These are phyloP conservation scores for Lachancea lanzarotensis DNA, from an alignment of 805 yeast species.

Conservation along the genomic window DNA sequence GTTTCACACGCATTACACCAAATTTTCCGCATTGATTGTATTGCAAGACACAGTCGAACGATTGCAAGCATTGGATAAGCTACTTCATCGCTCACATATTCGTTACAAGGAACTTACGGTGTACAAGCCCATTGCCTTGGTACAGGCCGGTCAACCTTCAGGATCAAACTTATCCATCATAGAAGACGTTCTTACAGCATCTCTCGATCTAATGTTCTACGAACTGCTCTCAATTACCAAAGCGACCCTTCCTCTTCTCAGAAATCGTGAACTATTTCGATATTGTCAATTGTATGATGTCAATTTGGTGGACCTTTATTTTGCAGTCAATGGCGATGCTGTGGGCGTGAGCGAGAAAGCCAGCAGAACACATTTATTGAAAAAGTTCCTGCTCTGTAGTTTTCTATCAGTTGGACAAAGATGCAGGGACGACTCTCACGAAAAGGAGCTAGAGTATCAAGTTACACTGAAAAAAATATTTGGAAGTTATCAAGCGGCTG, in stretches of 20 bases:
- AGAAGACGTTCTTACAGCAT: slow-evolving; percentile 31
- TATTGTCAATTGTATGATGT: slow-evolving; percentile 42
- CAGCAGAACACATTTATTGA: slow-evolving; percentile 33
- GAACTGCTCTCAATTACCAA: slow-evolving; percentile 25
- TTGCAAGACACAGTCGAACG: slow-evolving; percentile 13
- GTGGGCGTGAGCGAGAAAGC: slow-evolving; percentile 28
- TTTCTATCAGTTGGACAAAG: slow-evolving; percentile 32
- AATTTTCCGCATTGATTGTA: slow-evolving; percentile 14
- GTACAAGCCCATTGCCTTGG: slow-evolving; percentile 15
- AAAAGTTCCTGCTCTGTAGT: slow-evolving; percentile 40
- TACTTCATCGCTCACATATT: slow-evolving; percentile 23
- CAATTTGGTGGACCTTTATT: slow-evolving; percentile 26
- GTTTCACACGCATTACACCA: slow-evolving; percentile 16
- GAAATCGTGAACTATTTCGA: slow-evolving; percentile 33
- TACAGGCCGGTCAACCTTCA: slow-evolving; percentile 5
- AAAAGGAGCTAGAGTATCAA: slow-evolving; percentile 4
- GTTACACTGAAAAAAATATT: slow-evolving; percentile 9
- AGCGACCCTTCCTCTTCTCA: slow-evolving; percentile 26
- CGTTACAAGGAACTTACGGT: slow-evolving; percentile 29
- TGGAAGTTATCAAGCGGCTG: slow-evolving; percentile 13
- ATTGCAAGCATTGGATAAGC: slow-evolving; percentile 21
- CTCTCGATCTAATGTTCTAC: slow-evolving; percentile 24
- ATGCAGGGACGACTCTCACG: slow-evolving; percentile 12
- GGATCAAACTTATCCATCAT: slow-evolving; percentile 14
- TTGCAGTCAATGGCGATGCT: slow-evolving; percentile 16